A percentile compares a stretch with the other conserved stretches of the same genome.
Evolutionary conservation across 1,139 yeast species (phyloP).

Genomic region (Zygoascus sp.): DNA sequence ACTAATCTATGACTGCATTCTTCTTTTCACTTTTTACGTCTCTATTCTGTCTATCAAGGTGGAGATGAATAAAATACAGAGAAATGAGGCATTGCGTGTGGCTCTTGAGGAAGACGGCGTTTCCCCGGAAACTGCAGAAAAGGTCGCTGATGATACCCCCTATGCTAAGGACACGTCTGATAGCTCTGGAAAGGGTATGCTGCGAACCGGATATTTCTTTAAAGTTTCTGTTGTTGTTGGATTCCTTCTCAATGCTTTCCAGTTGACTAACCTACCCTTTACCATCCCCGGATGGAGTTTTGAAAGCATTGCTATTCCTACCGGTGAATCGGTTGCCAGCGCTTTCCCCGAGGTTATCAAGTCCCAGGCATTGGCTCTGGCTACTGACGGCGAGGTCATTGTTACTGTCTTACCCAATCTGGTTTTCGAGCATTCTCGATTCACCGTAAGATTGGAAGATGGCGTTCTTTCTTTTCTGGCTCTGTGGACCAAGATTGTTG

Average conservation of each 20-base stretch:
- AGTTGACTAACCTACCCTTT: constrained; percentile 47
- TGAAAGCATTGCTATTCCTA: constrained; percentile 8
- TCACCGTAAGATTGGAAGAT: constrained; percentile 65
- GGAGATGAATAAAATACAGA: constrained; percentile 84
- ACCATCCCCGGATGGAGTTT: constrained; percentile 14
- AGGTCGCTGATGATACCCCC: constrained; percentile 48
- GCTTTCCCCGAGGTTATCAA: constrained; percentile 11
- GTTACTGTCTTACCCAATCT: constrained; percentile 66
- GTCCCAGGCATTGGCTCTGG: constrained; percentile 17
- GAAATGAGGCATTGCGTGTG: constrained; percentile 72
- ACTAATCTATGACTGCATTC: constrained; percentile 64
- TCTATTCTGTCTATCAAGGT: constrained; percentile 85
- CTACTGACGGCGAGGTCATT: constrained; percentile 43
- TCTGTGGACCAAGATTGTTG: constrained; percentile 64
- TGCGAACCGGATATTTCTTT: constrained; percentile 49
- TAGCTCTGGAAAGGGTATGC: constrained; percentile 18
- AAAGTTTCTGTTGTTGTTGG: constrained; percentile 63
- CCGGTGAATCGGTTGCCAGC: constrained; percentile 5
- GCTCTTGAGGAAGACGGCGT: constrained; percentile 95
- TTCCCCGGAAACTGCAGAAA: constrained; percentile 63
- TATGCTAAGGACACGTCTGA: constrained; percentile 17
- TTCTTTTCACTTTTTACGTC: constrained; percentile 78
- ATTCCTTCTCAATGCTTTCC: constrained; percentile 61
- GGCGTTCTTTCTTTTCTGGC: constrained; percentile 49
- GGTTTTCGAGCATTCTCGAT: constrained; percentile 64